Evolutionary conservation across 2,329 filamentous ascomycete genomes (phyloP).

Genomic region (Sporothrix brunneoviolacea): DNA sequence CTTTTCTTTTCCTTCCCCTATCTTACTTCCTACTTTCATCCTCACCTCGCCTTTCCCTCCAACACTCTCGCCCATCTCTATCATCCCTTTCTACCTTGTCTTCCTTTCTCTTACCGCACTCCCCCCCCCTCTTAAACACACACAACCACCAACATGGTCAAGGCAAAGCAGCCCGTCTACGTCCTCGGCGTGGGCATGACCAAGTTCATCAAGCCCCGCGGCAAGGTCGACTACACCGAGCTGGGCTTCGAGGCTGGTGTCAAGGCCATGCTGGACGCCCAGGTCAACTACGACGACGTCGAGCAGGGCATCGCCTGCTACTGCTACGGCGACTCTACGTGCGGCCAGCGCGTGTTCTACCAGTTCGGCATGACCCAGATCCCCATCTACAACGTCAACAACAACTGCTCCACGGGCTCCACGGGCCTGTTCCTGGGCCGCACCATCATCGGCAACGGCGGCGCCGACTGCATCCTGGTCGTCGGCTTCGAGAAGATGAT

Average conservation of each 20-base stretch:
- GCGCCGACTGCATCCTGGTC: constrained; percentile 81
- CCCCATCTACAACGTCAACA: constrained; percentile 97
- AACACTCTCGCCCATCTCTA: background rate
- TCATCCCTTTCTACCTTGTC: background rate
- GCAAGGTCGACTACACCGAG: constrained; percentile 91
- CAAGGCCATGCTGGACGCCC: constrained; percentile 77
- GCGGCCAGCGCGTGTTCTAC: constrained; percentile 95
- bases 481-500: constrained; percentile 99
- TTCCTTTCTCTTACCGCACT: background rate
- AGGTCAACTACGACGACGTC: constrained; percentile 94
- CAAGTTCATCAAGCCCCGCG: constrained; percentile 95
- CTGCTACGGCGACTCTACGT: constrained; percentile 93
- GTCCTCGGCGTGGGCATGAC: constrained; percentile 98
- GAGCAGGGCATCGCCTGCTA: constrained; percentile 96
- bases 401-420: constrained; percentile 95
- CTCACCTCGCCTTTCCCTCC: background rate
- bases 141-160: constrained; percentile 34
- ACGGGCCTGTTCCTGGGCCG: constrained; percentile 82
- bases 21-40: background rate
- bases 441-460: constrained; percentile 71
- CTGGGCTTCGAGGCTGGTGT: constrained; percentile 88
- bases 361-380: constrained; percentile 97
- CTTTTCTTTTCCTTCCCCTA: background rate
- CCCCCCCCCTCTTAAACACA: background rate
- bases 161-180: constrained; percentile 57